Evolutionary conservation across 306 rosid genomes (phyloP).

Genomic region (Calophaca sinica): DNA sequence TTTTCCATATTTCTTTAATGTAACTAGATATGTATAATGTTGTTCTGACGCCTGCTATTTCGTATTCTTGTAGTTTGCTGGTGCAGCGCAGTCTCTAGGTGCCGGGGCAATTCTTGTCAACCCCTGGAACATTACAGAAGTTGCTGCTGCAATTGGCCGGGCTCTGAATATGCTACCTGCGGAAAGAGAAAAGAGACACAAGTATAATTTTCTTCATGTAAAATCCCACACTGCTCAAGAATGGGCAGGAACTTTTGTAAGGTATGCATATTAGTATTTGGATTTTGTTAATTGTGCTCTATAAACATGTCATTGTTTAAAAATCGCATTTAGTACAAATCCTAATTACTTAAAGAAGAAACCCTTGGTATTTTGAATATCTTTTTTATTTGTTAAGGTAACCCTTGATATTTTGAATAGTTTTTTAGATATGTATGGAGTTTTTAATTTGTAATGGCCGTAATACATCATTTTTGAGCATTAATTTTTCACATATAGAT

Average conservation of each 20-base stretch:
- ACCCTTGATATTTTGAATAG: neutral
- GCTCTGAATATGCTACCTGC: conserved; percentile 77
- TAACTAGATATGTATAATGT: conserved; percentile 21
- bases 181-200: conserved; percentile 85
- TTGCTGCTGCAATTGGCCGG: conserved; percentile 74
- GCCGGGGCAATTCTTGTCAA: conserved; percentile 95
- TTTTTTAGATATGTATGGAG: neutral
- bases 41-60: conserved; percentile 41
- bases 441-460: neutral
- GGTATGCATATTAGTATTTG: conserved; percentile 54
- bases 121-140: conserved; percentile 95
- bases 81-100: conserved; percentile 98
- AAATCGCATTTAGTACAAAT: neutral
- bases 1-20: conserved; percentile 1
- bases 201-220: conserved; percentile 81
- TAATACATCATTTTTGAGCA: neutral
- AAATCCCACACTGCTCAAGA: conserved; percentile 94
- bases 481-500: conserved; percentile 10
- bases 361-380: neutral
- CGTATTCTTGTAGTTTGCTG: conserved; percentile 80
- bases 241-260: conserved; percentile 98
- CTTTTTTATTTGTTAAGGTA: neutral
- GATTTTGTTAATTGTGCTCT: neutral
- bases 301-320: neutral
- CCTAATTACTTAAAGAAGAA: conserved; percentile 3